These are phyloP conservation scores for Colletotrichum sp. DNA, from an alignment of 2,329 filamentous ascomycete species.

Conservation along the genomic window DNA sequence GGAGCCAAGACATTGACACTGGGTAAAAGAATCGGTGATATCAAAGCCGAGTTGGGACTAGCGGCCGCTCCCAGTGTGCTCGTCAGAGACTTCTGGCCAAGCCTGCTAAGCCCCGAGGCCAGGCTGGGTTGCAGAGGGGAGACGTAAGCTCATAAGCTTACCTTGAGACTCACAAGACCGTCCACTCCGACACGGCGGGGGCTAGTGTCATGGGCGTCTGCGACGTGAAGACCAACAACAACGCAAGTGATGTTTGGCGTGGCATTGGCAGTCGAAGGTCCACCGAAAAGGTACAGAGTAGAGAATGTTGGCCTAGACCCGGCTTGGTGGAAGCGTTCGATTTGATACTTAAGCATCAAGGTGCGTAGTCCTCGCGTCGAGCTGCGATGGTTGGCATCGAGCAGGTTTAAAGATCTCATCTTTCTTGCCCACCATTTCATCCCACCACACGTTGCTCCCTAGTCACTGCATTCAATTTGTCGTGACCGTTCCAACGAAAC, in stretches of 20 bases:
- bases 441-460: background rate
- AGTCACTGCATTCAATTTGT: background rate
- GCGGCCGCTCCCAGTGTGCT: background rate
- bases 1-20: background rate
- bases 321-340: background rate
- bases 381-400: background rate
- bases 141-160: constrained; percentile 22
- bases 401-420: background rate
- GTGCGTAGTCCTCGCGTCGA: background rate
- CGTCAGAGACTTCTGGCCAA: constrained; percentile 14
- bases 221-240: background rate
- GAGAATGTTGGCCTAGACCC: background rate
- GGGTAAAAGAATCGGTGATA: background rate
- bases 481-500: background rate
- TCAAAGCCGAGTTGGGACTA: background rate
- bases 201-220: background rate
- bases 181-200: background rate
- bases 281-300: background rate
- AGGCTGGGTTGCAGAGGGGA: background rate
- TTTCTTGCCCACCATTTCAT: background rate
- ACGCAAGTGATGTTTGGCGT: background rate
- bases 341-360: background rate
- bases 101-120: background rate
- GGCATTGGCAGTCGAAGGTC: background rate
- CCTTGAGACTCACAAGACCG: background rate